Evolutionary conservation across 1,284 basidiomycete species (phyloP).

Genomic region (Cryptococcus amylolentus): DNA sequence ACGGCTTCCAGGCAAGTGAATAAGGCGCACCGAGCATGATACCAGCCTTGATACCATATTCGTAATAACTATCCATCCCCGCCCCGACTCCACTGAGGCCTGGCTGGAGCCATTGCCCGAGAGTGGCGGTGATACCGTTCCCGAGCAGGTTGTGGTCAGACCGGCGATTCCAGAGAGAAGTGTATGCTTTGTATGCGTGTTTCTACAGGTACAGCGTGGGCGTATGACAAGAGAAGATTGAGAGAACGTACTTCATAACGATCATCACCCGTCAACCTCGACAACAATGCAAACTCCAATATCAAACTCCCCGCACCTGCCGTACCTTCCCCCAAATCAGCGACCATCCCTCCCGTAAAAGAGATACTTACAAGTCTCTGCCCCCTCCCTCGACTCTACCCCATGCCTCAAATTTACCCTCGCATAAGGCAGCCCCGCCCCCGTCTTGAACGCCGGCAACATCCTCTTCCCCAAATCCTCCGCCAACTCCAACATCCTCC

Average conservation of each 20-base stretch:
- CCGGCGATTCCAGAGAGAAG: constrained; percentile 84
- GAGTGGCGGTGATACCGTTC: constrained; percentile 75
- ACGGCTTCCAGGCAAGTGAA: background rate
- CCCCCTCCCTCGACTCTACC: constrained; percentile 36
- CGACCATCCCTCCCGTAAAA: constrained; percentile 14
- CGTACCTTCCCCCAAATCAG: constrained; percentile 71
- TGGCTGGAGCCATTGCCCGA: constrained; percentile 55
- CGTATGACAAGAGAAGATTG: background rate
- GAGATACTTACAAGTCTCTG: constrained; percentile 43
- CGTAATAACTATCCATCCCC: constrained; percentile 89
- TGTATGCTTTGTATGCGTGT: constrained; percentile 64
- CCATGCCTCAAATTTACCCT: constrained; percentile 57
- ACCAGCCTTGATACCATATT: constrained; percentile 68
- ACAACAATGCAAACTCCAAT: constrained; percentile 85
- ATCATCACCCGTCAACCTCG: constrained; percentile 78
- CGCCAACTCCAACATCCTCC: constrained; percentile 68
- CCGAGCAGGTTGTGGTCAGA: constrained; percentile 77
- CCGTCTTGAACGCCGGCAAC: constrained; percentile 80
- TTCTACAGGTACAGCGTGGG: constrained; percentile 22
- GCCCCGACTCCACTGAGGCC: constrained; percentile 79
- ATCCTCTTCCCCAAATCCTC: constrained; percentile 77
- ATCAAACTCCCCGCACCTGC: constrained; percentile 89
- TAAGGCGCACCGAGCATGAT: constrained; percentile 59
- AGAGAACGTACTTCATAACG: constrained; percentile 69
- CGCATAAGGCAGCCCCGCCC: constrained; percentile 84